Conservation (phyloP, 345 rosid genomes). For the Populus nigra region DNA sequence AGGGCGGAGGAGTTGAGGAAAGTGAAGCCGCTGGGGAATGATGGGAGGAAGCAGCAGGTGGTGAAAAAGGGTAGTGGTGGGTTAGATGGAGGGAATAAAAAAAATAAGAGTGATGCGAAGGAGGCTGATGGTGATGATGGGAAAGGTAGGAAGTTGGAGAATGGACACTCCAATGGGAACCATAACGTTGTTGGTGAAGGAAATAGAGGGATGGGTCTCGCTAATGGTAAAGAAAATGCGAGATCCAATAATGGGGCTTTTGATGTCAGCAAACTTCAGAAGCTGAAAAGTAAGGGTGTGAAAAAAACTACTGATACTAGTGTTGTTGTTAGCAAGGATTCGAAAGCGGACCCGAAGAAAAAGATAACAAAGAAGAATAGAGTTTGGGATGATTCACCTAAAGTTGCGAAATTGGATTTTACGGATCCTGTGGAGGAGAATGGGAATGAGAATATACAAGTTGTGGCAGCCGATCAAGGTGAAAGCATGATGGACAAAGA, state of each 20-base stretch:
- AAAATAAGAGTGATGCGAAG: constrained; percentile 37
- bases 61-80: constrained; percentile 46
- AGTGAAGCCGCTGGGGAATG: constrained; percentile 50
- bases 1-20: constrained; percentile 83
- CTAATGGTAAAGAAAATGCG: constrained; percentile 78
- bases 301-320: constrained; percentile 69
- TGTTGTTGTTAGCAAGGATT: constrained; percentile 62
- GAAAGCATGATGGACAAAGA: constrained; percentile 99
- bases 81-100: constrained; percentile 57
- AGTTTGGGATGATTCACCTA: constrained; percentile 90
- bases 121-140: constrained; percentile 58
- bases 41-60: constrained; percentile 62
- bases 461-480: constrained; percentile 77
- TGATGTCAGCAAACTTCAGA: constrained; percentile 90
- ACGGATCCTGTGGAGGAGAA: constrained; percentile 64
- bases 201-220: constrained; percentile 44
- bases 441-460: constrained; percentile 49
- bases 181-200: constrained; percentile 38
- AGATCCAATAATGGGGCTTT: constrained; percentile 66
- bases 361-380: constrained; percentile 77
- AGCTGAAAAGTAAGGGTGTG: constrained; percentile 80
- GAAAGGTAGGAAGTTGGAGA: constrained; percentile 49
- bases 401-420: constrained; percentile 72
- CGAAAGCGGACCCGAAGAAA: constrained; percentile 74
- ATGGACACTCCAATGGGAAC: constrained; percentile 60